Conservation (phyloP, 208 protist species). For the Crithidia fasciculata region DNA sequence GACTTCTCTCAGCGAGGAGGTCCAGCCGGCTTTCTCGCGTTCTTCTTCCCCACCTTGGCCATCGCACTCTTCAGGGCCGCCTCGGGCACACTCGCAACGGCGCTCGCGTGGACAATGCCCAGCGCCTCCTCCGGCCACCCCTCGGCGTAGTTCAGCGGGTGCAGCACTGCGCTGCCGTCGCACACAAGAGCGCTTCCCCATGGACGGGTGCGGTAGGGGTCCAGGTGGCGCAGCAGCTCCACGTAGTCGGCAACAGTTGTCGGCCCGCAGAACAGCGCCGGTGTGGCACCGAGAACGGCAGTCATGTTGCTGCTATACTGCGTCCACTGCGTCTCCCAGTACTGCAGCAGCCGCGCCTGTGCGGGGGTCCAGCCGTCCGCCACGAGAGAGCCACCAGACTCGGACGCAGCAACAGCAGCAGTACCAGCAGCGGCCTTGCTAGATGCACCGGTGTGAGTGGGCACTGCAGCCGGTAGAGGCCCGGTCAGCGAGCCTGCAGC, state of each 20-base stretch:
- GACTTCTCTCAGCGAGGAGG: neutral
- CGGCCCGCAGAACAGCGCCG: slow-evolving; percentile 1
- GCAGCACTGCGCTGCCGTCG: slow-evolving; percentile 21
- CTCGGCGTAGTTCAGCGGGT: slow-evolving; percentile 18
- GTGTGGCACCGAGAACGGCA: neutral
- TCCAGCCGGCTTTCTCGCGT: neutral
- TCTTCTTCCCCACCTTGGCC: neutral
- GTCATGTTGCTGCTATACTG: neutral
- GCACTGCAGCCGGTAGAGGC: neutral
- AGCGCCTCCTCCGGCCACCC: slow-evolving; percentile 5
- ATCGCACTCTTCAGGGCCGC: neutral
- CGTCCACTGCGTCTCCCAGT: slow-evolving; percentile 28
- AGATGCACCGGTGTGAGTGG: too few species aligned
- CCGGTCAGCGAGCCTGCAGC: too few species aligned
- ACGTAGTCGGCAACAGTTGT: slow-evolving; percentile 15
- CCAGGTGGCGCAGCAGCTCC: slow-evolving; percentile 20
- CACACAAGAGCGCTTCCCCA: slow-evolving; percentile 35
- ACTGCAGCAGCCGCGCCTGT: slow-evolving; percentile 13
- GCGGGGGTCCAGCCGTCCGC: slow-evolving; percentile 10
- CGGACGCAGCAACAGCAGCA: too few species aligned
- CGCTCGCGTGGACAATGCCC: neutral
- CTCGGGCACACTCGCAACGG: neutral
- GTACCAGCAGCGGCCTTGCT: too few species aligned
- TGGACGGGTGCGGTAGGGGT: slow-evolving; percentile 27
- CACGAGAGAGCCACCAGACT: neutral